Conservation (phyloP, 495 filamentous ascomycete species). For the Thermochaetoides thermophila region DNA sequence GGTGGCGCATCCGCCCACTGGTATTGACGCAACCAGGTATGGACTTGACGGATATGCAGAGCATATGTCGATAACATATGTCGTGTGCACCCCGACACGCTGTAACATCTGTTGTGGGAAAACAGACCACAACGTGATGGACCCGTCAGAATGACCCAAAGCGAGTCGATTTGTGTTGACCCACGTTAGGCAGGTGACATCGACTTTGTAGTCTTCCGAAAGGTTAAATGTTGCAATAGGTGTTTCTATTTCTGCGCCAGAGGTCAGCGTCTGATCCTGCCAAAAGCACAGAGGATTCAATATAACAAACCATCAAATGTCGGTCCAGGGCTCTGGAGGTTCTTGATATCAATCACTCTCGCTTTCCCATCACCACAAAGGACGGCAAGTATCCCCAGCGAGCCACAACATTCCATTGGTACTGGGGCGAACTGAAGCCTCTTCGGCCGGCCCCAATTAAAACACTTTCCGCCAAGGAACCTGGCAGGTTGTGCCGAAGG, state of each 20-base stretch:
- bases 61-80: conserved; percentile 31
- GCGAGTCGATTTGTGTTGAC: conserved; percentile 32
- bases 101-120: conserved; percentile 24
- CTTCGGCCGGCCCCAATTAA: conserved; percentile 27
- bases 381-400: conserved; percentile 21
- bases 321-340: conserved; percentile 12
- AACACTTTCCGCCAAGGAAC: conserved; percentile 19
- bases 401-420: conserved; percentile 12
- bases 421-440: conserved; percentile 33
- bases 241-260: conserved; percentile 23
- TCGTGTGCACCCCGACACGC: conserved; percentile 27
- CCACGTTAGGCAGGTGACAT: conserved; percentile 34
- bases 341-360: conserved; percentile 24
- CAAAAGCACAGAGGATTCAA: neutral
- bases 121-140: conserved; percentile 33
- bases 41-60: conserved; percentile 33
- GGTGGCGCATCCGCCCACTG: conserved; percentile 30
- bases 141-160: conserved; percentile 33
- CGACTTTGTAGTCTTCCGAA: conserved; percentile 25
- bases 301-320: conserved; percentile 21
- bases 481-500: conserved; percentile 13
- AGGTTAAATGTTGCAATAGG: conserved; percentile 27
- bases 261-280: conserved; percentile 11
- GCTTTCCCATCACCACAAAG: conserved; percentile 29
- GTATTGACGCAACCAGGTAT: conserved; percentile 29